Base-by-base conservation (phyloP, 768 basidiomycete genomes). In the Agaricus subrufescens region DNA sequence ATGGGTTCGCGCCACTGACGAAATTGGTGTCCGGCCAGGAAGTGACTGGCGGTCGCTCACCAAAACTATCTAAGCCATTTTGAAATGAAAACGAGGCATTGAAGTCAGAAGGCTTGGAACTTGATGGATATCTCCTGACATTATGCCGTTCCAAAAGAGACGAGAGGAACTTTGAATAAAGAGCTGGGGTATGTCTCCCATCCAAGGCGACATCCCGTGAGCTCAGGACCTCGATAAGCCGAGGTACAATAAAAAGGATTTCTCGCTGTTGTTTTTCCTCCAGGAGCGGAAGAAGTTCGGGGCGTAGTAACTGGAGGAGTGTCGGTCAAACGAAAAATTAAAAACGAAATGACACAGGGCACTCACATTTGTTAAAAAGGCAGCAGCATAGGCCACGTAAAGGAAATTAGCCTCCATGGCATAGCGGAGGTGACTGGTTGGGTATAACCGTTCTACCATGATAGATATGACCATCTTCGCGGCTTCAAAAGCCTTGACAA, bases 341-440 rank as follows among this genome's bases (percentile, higher is more conserved):
- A 9, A 37, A 26, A 39, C 12, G n/a, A 54, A 34, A 4, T 7
- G 23, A 19, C 7, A 34, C 34, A 34, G 51, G 25, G 8, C 39
- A 60, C 77, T 60, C 62, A 85, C 83, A 67, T 85, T 84, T 50
- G 85, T 71, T 25, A 86, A 68, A 62, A 84, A 84, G 2, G 82
- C 82, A 2, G 82, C 75, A 8, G 83, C 83, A 61, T 83, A 86
- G 4, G 83, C 75, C 10, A 82, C 73, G 56, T 75, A 79, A 11
- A 80, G 68, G 56, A 79, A 79, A 58, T 75, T 71, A 14, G 78
- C 73, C 51, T 76, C 82, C 70, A 85, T 78, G 3, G 82, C 82
- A 62, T 75, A 82, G 10, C 80, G 77, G 26, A 85, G 69, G 59
- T 76, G 76, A 1, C 80, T 81, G 3, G 80, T 81, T 1, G 81